Base-by-base conservation (phyloP, 2,329 filamentous ascomycete genomes). In the Scolecobasidium constrictum region DNA sequence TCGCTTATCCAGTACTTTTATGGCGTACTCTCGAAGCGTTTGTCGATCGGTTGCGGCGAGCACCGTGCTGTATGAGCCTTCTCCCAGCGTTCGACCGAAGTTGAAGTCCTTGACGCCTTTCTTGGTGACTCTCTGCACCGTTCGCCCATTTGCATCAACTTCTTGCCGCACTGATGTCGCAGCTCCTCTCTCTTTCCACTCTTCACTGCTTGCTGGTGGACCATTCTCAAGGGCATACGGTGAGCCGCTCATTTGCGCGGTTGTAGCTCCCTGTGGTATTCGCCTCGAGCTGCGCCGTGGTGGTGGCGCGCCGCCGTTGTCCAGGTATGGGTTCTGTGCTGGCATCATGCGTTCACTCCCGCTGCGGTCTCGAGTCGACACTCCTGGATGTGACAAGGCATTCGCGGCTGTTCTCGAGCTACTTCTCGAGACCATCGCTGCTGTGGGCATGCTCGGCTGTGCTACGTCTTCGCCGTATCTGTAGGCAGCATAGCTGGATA, bases 31-130 rank as follows among this genome's bases (percentile, higher is more conserved):
- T 55, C 94, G 94, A 45, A 93, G 68, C 1, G 86, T 94, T 61
- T 94, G 86, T 47, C 90, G 80, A 62, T 98, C 92, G 3, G 87
- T 94, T 28, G 88, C 92, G 41, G 92, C 78, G 49, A 92, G 78
- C 28, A 98, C 92, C 6, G 88, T 95, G 56, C 90, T 96, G 73
- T 98, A 98, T 4, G 92, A 98, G 19, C 92, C 92, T 63, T 98
- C 92, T 45, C 92, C 92, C 2, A 98, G 71, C 2, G 90, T 81
- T 43, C 84, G 77, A 18, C 88, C 88, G 64, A 98, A 98, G 28
- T 81, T 82, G 63, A 98, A 98, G 65, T 98, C 92, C 51, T 92
- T 85, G 35, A 98, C 92, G 2, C 92, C 92, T 60, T 98, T 98
- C 63, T 96, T 96, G 42, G 96, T 81, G 46, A 85, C 81, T 48